These are phyloP conservation scores for Vitis cinerea DNA, from an alignment of 164 flowering plant genomes.

Conservation along the genomic window DNA sequence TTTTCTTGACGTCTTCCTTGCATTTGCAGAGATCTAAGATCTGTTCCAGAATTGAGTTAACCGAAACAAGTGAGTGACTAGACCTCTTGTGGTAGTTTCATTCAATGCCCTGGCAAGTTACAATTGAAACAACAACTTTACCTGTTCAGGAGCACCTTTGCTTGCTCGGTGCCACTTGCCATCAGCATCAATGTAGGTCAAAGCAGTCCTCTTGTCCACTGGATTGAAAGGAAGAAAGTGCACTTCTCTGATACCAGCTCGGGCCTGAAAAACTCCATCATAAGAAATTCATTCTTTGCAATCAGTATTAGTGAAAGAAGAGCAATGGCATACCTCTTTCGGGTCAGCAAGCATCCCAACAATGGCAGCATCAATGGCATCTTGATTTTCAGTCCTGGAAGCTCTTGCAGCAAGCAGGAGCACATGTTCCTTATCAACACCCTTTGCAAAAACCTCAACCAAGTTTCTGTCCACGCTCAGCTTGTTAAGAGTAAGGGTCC, in stretches of 20 bases:
- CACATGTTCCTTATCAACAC: slow-evolving; percentile 63
- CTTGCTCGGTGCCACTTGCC: slow-evolving; percentile 72
- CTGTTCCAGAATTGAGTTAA: slow-evolving; percentile 25
- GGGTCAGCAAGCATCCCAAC: slow-evolving; percentile 84
- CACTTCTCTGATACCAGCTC: slow-evolving; percentile 64
- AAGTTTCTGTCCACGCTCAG: slow-evolving; percentile 58
- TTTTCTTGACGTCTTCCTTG: slow-evolving; percentile 53
- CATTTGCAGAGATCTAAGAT: slow-evolving; percentile 53
- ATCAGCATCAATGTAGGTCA: slow-evolving; percentile 61
- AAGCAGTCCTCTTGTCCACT: slow-evolving; percentile 78
- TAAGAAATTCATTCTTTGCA: no score
- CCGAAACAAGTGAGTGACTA: background rate
- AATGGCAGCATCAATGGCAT: slow-evolving; percentile 77
- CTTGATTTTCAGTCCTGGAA: slow-evolving; percentile 68
- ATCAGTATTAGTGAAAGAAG: background rate
- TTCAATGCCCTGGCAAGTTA: background rate
- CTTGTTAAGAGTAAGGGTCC: slow-evolving; percentile 72
- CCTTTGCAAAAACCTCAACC: slow-evolving; percentile 64
- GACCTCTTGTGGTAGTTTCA: background rate
- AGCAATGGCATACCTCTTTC: slow-evolving; percentile 47
- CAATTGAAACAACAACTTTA: slow-evolving; percentile 7
- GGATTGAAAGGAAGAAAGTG: slow-evolving; percentile 81
- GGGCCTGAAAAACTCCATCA: slow-evolving; percentile 33
- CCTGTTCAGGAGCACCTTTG: slow-evolving; percentile 87
- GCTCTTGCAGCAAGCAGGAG: slow-evolving; percentile 77